Percentiles rank a stretch among this genome's conserved stretches.
Evolutionary conservation across 768 basidiomycete species (phyloP).

Genomic region (Galerina sulciceps): DNA sequence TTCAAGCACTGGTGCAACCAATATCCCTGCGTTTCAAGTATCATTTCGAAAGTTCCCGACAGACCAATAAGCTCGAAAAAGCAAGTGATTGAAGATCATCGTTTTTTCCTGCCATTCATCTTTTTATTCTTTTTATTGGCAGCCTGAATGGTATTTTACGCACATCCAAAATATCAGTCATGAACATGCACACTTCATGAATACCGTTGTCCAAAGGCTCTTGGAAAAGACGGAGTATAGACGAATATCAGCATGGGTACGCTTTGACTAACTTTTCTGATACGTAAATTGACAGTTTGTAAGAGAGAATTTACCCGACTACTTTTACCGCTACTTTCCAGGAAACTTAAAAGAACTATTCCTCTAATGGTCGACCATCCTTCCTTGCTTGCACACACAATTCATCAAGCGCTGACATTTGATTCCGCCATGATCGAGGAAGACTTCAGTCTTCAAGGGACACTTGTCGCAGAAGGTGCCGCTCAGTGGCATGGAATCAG

Average conservation of each 20-base stretch:
- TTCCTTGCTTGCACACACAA: slow-evolving; percentile 90
- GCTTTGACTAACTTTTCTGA: slow-evolving; percentile 19
- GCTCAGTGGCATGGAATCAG: slow-evolving; percentile 76
- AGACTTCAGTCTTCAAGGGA: slow-evolving; percentile 68
- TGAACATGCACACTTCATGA: slow-evolving; percentile 85
- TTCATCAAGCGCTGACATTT: slow-evolving; percentile 90
- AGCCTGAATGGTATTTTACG: slow-evolving; percentile 99
- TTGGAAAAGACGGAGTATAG: slow-evolving; percentile 65
- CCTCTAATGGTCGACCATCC: slow-evolving; percentile 78
- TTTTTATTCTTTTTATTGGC: slow-evolving; percentile 5
- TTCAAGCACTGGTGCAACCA: slow-evolving; percentile 84
- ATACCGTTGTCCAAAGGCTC: slow-evolving; percentile 71
- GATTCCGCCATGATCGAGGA: slow-evolving; percentile 78
- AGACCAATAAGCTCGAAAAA: slow-evolving; percentile 94
- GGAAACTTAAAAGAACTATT: slow-evolving; percentile 76
- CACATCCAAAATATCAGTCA: slow-evolving; percentile 87
- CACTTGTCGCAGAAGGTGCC: slow-evolving; percentile 39
- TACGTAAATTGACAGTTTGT: neutral
- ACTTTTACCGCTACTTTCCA: slow-evolving; percentile 76
- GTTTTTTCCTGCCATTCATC: neutral
- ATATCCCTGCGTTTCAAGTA: slow-evolving; percentile 89
- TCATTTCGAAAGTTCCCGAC: slow-evolving; percentile 87
- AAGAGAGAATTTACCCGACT: slow-evolving; percentile 85
- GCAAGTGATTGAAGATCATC: slow-evolving; percentile 35
- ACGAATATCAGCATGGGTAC: slow-evolving; percentile 77